These are phyloP conservation scores for carrot (Daucus carota) DNA, from an alignment of 129 eudicot genomes.

Conservation along the genomic window DH1_v3.0 NC_030385.2:46774001-46774500, in stretches of 20 bases:
- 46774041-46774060: conserved; percentile 82
- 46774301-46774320: not conserved
- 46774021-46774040: conserved; percentile 82
- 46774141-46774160: not conserved
- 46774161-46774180: not conserved
- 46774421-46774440: conserved; percentile 97
- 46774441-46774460: conserved; percentile 79
- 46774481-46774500: conserved; percentile 7
- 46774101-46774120: not conserved
- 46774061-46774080: conserved; percentile 88
- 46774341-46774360: not conserved
- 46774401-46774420: conserved; percentile 93
- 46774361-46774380: not conserved
- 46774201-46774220: not conserved
- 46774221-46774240: not conserved
- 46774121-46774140: not conserved
- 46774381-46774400: not conserved
- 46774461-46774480: conserved; percentile 49
- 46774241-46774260: not conserved
- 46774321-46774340: not conserved
- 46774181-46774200: not conserved
- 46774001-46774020: conserved; percentile 20
- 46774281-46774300: not conserved
- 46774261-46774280: not conserved
- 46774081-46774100: conserved; percentile 68